Base-by-base conservation (phyloP, 108 stramenopile genomes). In the Parietichytrium sp. region DNA sequence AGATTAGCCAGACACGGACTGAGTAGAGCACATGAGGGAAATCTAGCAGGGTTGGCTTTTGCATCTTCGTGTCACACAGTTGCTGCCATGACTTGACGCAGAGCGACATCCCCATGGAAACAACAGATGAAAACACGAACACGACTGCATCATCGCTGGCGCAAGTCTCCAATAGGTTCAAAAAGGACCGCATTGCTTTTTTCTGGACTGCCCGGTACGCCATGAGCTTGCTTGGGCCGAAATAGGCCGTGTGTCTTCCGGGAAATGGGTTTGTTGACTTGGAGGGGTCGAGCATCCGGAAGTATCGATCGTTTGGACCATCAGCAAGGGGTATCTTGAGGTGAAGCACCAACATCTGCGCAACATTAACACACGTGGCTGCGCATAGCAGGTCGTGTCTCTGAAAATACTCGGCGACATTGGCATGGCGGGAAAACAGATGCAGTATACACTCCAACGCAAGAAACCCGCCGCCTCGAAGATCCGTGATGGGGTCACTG, bases 401-500 rank as follows among this genome's bases (percentile, higher is more conserved):
- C 25, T 72, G 61, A 12, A 72, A 45, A 25, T 42, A 33, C 61
- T 72, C 45, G 38, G 45, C 61, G 38, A 72, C 61, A 0, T 72
- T 42, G 61, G 61, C 61, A 7, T 45, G 38, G 42, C 61, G 61
- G n/a, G n/a, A n/a, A n/a, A n/a, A n/a, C n/a, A n/a, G n/a, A n/a
- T n/a, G n/a, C n/a, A n/a, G n/a, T n/a, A n/a, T n/a, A n/a, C n/a
- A n/a, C n/a, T n/a, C n/a, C 15, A 72, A 42, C 0, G 16, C 61
- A 1, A 72, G 61, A 33, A 72, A 45, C 2, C 61, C 61, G 42
- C 38, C 18, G 61, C 61, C 61, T n/a, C 61, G 33, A 42, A 72
- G 61, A 42, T 72, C 61, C 29, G 61, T 23, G 33, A 45, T 72
- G 20, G 61, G 61, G 61, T 72, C 61, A n/a, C 45, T 42, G 61